Conservation (phyloP, 2,329 filamentous ascomycete genomes). For the Phaeophleospora eucalypticola region DNA sequence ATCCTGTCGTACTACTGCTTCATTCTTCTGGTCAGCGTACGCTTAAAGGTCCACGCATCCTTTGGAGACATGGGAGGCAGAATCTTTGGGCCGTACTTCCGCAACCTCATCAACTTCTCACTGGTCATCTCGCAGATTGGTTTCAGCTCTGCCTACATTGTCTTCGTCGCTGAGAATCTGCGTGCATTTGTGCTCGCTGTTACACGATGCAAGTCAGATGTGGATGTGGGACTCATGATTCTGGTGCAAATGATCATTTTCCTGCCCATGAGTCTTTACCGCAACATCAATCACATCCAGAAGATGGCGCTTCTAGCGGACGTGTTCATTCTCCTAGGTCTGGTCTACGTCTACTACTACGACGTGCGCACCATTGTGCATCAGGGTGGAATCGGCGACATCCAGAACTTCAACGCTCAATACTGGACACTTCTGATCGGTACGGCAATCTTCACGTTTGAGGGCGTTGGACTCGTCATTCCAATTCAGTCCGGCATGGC, state of each 20-base stretch:
- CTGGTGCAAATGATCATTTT: slow-evolving; percentile 95
- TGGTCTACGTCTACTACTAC: slow-evolving; percentile 94
- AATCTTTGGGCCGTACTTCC: slow-evolving; percentile 87
- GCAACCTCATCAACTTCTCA: slow-evolving; percentile 78
- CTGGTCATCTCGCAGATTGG: slow-evolving; percentile 95
- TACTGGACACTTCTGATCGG: slow-evolving; percentile 98
- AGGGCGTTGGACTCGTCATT: slow-evolving; percentile 95
- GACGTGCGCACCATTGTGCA: slow-evolving; percentile 77
- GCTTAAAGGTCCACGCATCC: slow-evolving; percentile 81
- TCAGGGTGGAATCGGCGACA: slow-evolving; percentile 73
- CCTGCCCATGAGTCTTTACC: slow-evolving; percentile 84
- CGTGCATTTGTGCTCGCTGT: slow-evolving; percentile 93
- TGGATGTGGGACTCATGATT: slow-evolving; percentile 86
- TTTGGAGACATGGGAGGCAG: slow-evolving; percentile 96
- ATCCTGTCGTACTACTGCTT: slow-evolving; percentile 95
- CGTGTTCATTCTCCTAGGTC: slow-evolving; percentile 85
- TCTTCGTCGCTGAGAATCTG: slow-evolving; percentile 93
- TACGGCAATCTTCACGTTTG: slow-evolving; percentile 98
- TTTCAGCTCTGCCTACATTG: slow-evolving; percentile 91
- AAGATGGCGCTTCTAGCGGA: slow-evolving; percentile 93
- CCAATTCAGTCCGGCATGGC: slow-evolving; percentile 98
- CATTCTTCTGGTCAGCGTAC: slow-evolving; percentile 82
- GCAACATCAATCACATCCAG: slow-evolving; percentile 95
- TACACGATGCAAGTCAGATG: slow-evolving; percentile 76
- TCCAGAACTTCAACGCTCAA: slow-evolving; percentile 81